phyloP scores from a whole-genome alignment of 2,329 filamentous ascomycete species.

The Hymenoscyphus fraxineus region DNA sequence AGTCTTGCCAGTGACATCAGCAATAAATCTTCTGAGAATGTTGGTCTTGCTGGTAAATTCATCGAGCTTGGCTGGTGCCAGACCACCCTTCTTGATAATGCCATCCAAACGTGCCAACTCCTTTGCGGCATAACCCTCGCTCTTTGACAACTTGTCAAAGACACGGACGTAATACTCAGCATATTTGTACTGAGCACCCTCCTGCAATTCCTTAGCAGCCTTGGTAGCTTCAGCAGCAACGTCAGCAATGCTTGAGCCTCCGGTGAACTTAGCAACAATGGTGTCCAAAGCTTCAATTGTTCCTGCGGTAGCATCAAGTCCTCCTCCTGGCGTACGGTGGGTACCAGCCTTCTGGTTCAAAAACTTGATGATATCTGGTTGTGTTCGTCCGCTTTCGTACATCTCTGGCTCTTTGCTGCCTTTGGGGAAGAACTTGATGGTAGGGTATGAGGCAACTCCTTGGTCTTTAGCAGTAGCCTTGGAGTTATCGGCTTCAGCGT shows the following conservation, averaged over 20 bases:
- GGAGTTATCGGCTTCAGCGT: slow-evolving; percentile 82
- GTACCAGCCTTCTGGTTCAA: slow-evolving; percentile 88
- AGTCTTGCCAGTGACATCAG: slow-evolving; percentile 60
- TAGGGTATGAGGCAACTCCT: slow-evolving; percentile 83
- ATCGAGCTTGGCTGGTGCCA: slow-evolving; percentile 82
- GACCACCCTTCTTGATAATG: slow-evolving; percentile 79
- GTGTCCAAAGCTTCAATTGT: slow-evolving; percentile 76
- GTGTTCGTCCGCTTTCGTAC: slow-evolving; percentile 73
- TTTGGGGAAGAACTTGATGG: slow-evolving; percentile 95
- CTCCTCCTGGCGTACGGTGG: slow-evolving; percentile 76
- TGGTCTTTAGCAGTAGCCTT: slow-evolving; percentile 74
- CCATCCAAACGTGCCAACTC: slow-evolving; percentile 77
- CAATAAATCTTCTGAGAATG: slow-evolving; percentile 74
- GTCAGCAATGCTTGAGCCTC: slow-evolving; percentile 53
- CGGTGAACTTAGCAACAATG: slow-evolving; percentile 70
- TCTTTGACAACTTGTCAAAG: slow-evolving; percentile 77
- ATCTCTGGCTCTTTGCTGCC: slow-evolving; percentile 67
- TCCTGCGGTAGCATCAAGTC: slow-evolving; percentile 73
- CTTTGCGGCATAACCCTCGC: slow-evolving; percentile 76
- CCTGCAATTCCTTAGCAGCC: slow-evolving; percentile 62
- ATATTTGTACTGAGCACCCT: slow-evolving; percentile 65
- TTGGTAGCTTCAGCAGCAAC: slow-evolving; percentile 69
- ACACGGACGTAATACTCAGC: slow-evolving; percentile 93
- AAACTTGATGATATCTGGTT: slow-evolving; percentile 73
- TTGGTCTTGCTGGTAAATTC: slow-evolving; percentile 85